These are phyloP conservation scores for Beauveria rudraprayagi DNA, from an alignment of 2,329 filamentous ascomycete genomes.

Conservation along the genomic window DNA sequence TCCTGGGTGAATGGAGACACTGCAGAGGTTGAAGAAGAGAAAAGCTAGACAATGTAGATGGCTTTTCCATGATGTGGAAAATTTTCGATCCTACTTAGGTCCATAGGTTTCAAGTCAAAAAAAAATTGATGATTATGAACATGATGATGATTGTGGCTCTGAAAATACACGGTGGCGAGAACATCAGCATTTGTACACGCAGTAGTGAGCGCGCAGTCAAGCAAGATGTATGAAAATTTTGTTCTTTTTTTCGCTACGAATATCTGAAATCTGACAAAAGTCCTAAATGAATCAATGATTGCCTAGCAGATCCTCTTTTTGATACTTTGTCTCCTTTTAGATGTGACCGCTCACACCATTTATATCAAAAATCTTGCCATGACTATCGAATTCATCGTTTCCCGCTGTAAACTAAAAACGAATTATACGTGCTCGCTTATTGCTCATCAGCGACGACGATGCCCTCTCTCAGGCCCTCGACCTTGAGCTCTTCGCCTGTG, in stretches of 20 bases:
- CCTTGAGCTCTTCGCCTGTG: constrained; percentile 75
- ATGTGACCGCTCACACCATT: neutral
- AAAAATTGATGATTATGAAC: constrained; percentile 12
- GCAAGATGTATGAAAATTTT: neutral
- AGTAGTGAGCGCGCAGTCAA: no score
- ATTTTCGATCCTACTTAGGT: neutral
- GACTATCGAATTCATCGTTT: constrained; percentile 4
- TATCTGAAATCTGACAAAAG: constrained; percentile 5
- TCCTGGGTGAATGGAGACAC: neutral
- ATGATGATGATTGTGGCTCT: neutral
- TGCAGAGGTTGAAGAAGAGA: neutral
- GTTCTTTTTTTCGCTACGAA: neutral
- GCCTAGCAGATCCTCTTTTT: neutral
- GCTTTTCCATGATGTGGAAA: constrained; percentile 1
- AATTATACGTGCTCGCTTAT: constrained; percentile 18
- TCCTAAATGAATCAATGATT: constrained; percentile 1
- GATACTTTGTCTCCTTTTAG: neutral
- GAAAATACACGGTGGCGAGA: neutral
- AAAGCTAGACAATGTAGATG: constrained; percentile 6
- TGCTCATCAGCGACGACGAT: constrained; percentile 65
- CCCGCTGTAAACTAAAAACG: neutral
- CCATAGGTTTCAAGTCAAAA: neutral
- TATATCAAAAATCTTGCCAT: neutral
- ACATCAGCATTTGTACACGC: neutral
- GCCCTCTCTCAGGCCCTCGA: constrained; percentile 78